Percentiles rank a stretch among this genome's conserved stretches.
These are phyloP conservation scores for Phaeomoniella chlamydospora DNA, from an alignment of 2,329 filamentous ascomycete species.

Conservation along the genomic window DNA sequence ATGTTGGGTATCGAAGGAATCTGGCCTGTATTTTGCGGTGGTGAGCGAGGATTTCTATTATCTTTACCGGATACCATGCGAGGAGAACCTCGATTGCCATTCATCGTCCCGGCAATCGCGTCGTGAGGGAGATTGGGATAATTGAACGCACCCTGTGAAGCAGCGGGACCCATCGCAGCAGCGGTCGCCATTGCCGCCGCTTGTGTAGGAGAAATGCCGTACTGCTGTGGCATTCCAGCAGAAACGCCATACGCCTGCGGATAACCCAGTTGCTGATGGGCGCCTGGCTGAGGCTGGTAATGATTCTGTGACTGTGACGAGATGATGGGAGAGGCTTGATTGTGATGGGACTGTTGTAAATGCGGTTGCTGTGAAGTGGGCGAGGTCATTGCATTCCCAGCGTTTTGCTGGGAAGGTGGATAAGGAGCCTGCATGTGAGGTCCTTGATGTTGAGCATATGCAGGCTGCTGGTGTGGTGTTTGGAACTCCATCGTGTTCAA, in stretches of 20 bases:
- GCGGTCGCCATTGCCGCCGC: constrained; percentile 90
- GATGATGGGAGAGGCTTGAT: constrained; percentile 66
- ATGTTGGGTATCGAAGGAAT: constrained; percentile 25
- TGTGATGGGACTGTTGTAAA: constrained; percentile 41
- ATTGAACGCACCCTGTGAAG: constrained; percentile 24
- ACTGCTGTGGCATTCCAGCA: constrained; percentile 56
- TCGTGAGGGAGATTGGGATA: constrained; percentile 63
- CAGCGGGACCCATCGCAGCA: constrained; percentile 59
- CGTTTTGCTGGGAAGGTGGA: constrained; percentile 41
- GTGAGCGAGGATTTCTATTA: constrained; percentile 64
- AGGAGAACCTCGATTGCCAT: constrained; percentile 51
- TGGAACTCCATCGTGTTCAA: constrained; percentile 57
- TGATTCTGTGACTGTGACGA: constrained; percentile 54
- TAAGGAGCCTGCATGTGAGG: constrained; percentile 47
- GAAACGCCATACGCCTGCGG: constrained; percentile 65
- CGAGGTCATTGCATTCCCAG: constrained; percentile 49
- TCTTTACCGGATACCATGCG: constrained; percentile 60
- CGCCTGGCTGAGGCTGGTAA: constrained; percentile 49
- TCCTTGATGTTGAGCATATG: constrained; percentile 41
- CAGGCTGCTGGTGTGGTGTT: constrained; percentile 53
- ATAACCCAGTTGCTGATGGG: constrained; percentile 65
- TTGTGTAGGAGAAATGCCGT: constrained; percentile 69
- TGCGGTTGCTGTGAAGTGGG: constrained; percentile 57
- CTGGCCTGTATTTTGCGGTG: constrained; percentile 42
- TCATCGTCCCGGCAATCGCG: constrained; percentile 46